phyloP scores from a whole-genome alignment of 2,329 filamentous ascomycete species.

The Neofusicoccum laricinum region DNA sequence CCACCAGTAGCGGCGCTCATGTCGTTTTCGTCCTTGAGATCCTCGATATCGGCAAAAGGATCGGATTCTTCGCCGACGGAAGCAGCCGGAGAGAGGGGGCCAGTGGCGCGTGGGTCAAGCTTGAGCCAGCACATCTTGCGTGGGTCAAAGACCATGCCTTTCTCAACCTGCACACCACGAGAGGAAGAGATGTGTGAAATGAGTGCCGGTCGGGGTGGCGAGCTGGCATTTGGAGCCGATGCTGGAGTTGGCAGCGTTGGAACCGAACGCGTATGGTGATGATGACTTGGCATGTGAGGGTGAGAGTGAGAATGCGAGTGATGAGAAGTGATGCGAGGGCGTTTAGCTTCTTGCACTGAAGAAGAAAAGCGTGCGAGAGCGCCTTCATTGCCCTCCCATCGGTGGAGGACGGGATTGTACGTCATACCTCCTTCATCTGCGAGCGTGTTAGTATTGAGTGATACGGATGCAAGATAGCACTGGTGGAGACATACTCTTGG shows the following conservation, averaged over 20 bases:
- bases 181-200: constrained; percentile 83
- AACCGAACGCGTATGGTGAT: constrained; percentile 32
- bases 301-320: constrained; percentile 26
- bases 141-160: constrained; percentile 98
- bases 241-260: constrained; percentile 29
- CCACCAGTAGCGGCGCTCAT: constrained; percentile 19
- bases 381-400: constrained; percentile 97
- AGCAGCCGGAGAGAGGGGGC: constrained; percentile 47
- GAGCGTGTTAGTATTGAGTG: constrained; percentile 18
- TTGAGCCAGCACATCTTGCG: constrained; percentile 98
- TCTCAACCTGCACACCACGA: constrained; percentile 87
- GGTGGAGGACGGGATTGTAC: constrained; percentile 82
- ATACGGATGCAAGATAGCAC: neutral
- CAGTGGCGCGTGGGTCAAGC: constrained; percentile 43
- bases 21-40: constrained; percentile 68
- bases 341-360: constrained; percentile 46
- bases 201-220: constrained; percentile 64
- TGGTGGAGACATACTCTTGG: constrained; percentile 65
- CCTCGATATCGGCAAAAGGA: constrained; percentile 91
- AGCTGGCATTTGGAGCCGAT: constrained; percentile 25
- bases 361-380: constrained; percentile 69
- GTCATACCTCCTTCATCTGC: constrained; percentile 90
- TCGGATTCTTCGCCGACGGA: constrained; percentile 85
- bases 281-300: constrained; percentile 21
- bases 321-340: constrained; percentile 33